Conservation (phyloP, 139 green algal species). For the Zygnema cylindricum region DNA sequence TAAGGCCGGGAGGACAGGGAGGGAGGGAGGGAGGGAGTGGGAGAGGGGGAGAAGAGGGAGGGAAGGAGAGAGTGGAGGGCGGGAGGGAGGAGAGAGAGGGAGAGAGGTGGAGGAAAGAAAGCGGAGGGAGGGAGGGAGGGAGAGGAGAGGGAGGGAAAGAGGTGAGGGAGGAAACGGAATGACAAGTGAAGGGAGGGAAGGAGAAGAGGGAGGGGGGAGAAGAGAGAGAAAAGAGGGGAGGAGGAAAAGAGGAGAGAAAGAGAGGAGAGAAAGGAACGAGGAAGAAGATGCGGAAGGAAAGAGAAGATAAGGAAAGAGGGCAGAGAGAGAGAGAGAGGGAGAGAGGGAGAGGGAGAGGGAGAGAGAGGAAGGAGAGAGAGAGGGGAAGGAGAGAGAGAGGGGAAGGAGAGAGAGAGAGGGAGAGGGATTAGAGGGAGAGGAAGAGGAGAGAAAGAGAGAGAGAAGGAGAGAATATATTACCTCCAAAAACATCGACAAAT, state of each 20-base stretch:
- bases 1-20: too few relatives aligned
- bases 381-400: not conserved
- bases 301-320: not conserved
- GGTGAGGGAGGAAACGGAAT: not conserved
- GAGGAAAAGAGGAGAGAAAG: not conserved
- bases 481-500: slow-evolving; percentile 36
- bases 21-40: too few relatives aligned
- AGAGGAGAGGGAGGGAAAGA: not conserved
- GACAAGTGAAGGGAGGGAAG: not conserved
- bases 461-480: not conserved
- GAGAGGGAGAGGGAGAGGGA: not conserved
- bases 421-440: not conserved
- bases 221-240: not conserved
- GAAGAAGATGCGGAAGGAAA: not conserved
- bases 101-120: not conserved
- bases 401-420: not conserved
- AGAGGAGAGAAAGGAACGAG: not conserved
- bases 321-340: not conserved
- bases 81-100: not conserved
- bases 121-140: not conserved
- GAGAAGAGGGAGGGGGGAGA: not conserved
- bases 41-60: too few relatives aligned
- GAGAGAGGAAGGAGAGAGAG: not conserved
- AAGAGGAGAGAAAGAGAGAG: not conserved
- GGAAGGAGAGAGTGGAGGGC: too few relatives aligned